Base-by-base conservation (phyloP, 148 eudicot genomes). In the Rhododendron vialii region DNA sequence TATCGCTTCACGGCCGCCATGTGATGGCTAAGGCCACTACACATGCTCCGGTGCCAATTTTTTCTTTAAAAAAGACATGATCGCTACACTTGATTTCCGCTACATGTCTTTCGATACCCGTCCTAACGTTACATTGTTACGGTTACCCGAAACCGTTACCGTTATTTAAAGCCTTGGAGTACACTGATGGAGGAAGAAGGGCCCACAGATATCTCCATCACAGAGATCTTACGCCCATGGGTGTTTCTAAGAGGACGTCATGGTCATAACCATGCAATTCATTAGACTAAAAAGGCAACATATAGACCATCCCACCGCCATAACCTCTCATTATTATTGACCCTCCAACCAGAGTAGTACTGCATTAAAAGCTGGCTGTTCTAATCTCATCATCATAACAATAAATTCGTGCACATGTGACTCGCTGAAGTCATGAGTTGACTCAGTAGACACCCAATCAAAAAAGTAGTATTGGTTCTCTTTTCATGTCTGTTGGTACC, bases 241-340 rank as follows among this genome's bases (percentile, higher is more conserved):
- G 47, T 83, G 3, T 61, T 71, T 14, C 7, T 9, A 53, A 47
- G 20, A 63, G 65, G 85, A 83, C 80, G 86, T 83, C 83, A 87
- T 59, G 35, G 24, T 78, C 55, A 83, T 65, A 84, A 84, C 83
- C 71, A 47, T 38, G 43, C 43, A 38, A 38, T 38, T 6, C 43
- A 38, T 35, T 87, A 35, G 69, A 87, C 82, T 6, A 14, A 55
- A 83, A 47, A 10, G 43, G 59, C 69, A 65, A 82, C 38, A 57
- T 36, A n/a, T n/a, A n/a, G 57, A 67, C 85, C 85, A 83, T 83
- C 35, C 78, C 48, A 13, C 59, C 7, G 3, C 36, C 75, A 28
- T 69, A 69, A 69, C 35, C 35, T 69, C 74, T 69, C 74, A 67
- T 55, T 3, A 55, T 71, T 71, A 28, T 28, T 71, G 35, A 71